Conservation (phyloP, 2,329 filamentous ascomycete genomes). For the Ophiostoma tasmaniense region DNA sequence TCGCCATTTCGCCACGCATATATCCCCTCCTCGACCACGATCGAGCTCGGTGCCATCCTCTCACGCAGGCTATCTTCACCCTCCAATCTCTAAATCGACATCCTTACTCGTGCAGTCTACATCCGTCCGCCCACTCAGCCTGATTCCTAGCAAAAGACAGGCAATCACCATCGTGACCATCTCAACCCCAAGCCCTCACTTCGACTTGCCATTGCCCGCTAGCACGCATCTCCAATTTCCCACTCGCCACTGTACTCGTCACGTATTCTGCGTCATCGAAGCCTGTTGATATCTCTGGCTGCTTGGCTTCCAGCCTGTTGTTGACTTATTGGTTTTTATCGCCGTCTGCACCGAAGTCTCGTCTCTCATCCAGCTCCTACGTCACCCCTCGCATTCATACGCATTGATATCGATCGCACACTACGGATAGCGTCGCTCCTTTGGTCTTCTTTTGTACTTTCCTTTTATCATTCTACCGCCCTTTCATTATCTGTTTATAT, state of each 20-base stretch:
- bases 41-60: not conserved
- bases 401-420: not conserved
- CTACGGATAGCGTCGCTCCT: not conserved
- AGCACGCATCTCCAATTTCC: not conserved
- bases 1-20: not conserved
- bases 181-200: not conserved
- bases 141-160: not conserved
- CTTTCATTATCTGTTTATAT: not conserved
- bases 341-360: slow-evolving; percentile 16
- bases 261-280: not conserved
- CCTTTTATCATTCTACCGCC: too few relatives aligned
- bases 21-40: not conserved
- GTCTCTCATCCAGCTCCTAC: not conserved
- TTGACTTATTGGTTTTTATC: slow-evolving; percentile 9
- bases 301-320: slow-evolving; percentile 4
- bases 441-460: not conserved
- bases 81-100: not conserved
- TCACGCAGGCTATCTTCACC: not conserved
- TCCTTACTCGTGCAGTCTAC: not conserved
- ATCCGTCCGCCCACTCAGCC: not conserved
- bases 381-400: not conserved
- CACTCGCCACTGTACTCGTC: not conserved
- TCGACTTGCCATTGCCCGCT: not conserved
- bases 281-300: slow-evolving; percentile 1
- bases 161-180: not conserved